These are phyloP conservation scores for Gastrolobium villosum DNA, from an alignment of 306 rosid species.

Conservation along the genomic window DNA sequence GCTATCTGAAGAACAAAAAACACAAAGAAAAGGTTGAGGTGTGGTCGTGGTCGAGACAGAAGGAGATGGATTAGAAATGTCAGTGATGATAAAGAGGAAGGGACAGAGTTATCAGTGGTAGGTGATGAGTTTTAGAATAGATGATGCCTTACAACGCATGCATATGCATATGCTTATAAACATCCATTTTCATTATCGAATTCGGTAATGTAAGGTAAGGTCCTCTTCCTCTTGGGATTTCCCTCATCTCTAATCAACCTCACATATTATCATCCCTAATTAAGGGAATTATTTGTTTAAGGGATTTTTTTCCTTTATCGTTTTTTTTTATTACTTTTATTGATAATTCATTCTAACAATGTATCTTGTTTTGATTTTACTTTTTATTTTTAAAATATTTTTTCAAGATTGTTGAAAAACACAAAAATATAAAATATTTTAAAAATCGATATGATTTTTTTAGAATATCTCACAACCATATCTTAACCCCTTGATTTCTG, in stretches of 20 bases:
- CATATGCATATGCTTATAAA: conserved; percentile 39
- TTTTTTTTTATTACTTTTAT: background rate
- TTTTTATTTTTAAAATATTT: too few species aligned
- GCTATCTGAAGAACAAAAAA: conserved; percentile 55
- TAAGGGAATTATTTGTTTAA: background rate
- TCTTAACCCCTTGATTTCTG: too few species aligned
- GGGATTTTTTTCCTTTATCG: background rate
- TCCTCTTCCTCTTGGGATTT: conserved; percentile 41
- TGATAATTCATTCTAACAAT: too few species aligned
- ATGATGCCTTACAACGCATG: conserved; percentile 60
- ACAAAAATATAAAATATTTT: too few species aligned
- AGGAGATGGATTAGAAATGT: conserved; percentile 47
- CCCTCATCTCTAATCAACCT: conserved; percentile 57
- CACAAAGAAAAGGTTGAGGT: background rate
- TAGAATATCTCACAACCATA: too few species aligned
- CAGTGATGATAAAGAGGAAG: conserved; percentile 57
- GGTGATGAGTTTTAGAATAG: conserved; percentile 66
- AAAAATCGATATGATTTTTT: too few species aligned
- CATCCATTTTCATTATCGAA: conserved; percentile 33
- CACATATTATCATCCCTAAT: conserved; percentile 57
- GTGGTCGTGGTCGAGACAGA: conserved; percentile 30
- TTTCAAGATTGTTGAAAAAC: too few species aligned
- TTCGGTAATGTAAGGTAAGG: conserved; percentile 43
- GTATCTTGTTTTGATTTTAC: too few species aligned
- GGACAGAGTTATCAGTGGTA: conserved; percentile 79